Evolutionary conservation across 495 filamentous ascomycete genomes (phyloP).

Genomic region (Penicillium malachiteum): DNA sequence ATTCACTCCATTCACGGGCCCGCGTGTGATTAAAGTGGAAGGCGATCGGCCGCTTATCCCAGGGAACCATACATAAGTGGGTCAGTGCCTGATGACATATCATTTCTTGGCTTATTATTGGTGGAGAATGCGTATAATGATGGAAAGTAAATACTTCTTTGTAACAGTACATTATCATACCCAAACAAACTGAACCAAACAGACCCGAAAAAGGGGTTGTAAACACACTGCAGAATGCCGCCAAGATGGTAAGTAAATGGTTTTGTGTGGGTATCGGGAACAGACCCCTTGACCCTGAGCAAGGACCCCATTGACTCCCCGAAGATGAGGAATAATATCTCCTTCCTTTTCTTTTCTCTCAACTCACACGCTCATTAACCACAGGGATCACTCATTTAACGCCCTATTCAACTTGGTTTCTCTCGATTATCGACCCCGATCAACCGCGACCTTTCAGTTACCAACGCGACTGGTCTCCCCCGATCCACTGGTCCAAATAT

Average conservation of each 20-base stretch:
- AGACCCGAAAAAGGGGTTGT: background rate
- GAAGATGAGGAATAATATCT: background rate
- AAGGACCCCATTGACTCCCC: constrained; percentile 11
- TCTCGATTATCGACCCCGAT: constrained; percentile 1
- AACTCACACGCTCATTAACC: constrained; percentile 10
- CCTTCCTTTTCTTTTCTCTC: constrained; percentile 1
- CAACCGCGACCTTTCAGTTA: constrained; percentile 2
- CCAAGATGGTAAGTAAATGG: background rate
- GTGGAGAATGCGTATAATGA: background rate
- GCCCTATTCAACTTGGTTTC: background rate
- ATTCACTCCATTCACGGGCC: background rate
- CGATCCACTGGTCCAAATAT: background rate
- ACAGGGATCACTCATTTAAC: constrained; percentile 1
- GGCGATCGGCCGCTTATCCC: constrained; percentile 6
- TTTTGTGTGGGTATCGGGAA: background rate
- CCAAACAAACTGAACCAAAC: background rate
- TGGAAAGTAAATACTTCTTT: background rate
- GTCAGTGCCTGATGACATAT: constrained; percentile 6
- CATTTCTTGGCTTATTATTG: background rate
- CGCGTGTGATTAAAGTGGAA: constrained; percentile 3
- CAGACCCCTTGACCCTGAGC: constrained; percentile 18
- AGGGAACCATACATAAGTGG: background rate
- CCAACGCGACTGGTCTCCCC: constrained; percentile 8
- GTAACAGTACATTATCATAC: background rate
- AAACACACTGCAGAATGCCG: background rate